Evolutionary conservation across 2,329 filamentous ascomycete genomes (phyloP), one percentile per base, ranked within the genome.

Genomic region (Aspergillus sojae): DNA sequence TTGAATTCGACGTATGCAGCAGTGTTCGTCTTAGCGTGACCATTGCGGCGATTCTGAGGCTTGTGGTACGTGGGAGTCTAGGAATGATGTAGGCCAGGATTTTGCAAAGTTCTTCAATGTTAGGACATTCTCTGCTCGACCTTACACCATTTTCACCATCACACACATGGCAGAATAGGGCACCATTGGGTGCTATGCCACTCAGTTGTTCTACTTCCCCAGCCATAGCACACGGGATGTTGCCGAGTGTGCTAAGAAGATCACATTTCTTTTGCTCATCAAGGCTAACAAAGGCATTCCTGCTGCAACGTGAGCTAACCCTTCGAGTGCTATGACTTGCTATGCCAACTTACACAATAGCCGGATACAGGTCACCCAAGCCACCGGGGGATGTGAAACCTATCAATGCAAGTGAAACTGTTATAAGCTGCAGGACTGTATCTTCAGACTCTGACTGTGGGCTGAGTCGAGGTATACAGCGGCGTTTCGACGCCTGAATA

Each of bases 41-140:
- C 87, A 95, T 92, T 11, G 89, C 89, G 64, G 88, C 82, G 45
- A 96, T 83, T 54, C 92, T 85, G 41, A 87, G 83, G 53, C 83
- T 84, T n/a, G 85, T 84, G 23, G 86, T 87, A 62, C 80, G 75
- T 28, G 77, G 74, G 19, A 83, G 72, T 36, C 67, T 75, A 9
- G 80, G 78, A 43, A 81, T 64, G 48, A 82, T 72, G 21, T 78
- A 71, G n/a, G 79, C 66, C 36, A 84, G 78, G 2, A 82, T 81
- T 12, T 77, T 75, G 79, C 77, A 74, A 34, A 82, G 60, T 34
- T 77, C 70, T 58, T 75, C 71, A 48, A 74, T 73, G 41, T 72
- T 54, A 61, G 68, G 32, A 46, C 65, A 52, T 60, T 70, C 61
- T 50, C 54, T 67, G 34, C 65, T 61, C 32, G 62, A 58, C 26